Percentiles rank a stretch among this genome's conserved stretches.
These are phyloP conservation scores for Symbiodinium pilosum DNA, from an alignment of 73 alveolate genomes.

Conservation along the genomic window DNA sequence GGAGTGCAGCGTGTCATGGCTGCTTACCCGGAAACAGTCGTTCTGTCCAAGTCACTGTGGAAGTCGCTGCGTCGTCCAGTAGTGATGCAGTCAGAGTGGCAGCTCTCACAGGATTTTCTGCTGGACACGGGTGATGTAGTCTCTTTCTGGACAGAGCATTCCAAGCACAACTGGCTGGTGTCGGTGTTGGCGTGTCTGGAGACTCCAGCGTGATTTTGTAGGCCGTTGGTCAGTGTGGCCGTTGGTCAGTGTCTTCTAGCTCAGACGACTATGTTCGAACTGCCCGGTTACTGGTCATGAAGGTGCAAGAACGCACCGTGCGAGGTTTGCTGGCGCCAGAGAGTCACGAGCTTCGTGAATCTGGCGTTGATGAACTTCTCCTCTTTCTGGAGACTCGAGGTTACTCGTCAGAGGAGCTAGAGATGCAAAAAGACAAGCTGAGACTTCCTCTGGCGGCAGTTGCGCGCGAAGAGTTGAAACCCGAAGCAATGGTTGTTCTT, in stretches of 20 bases:
- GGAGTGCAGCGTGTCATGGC: background rate
- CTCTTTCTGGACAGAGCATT: constrained; percentile 28
- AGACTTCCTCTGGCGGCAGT: background rate
- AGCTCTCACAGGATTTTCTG: background rate
- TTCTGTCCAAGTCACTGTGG: background rate
- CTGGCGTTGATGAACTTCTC: background rate
- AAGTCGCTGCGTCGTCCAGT: background rate
- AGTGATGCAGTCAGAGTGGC: background rate
- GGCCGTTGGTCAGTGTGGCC: constrained; percentile 40
- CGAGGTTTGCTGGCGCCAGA: background rate
- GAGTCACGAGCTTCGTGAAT: background rate
- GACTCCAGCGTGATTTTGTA: background rate
- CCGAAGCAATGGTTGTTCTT: background rate
- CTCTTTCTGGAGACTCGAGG: background rate
- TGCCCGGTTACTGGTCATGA: background rate
- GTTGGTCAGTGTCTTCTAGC: background rate
- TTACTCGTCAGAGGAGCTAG: background rate
- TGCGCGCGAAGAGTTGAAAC: no score
- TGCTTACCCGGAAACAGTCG: background rate
- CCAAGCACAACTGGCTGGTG: constrained; percentile 22
- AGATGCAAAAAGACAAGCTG: background rate
- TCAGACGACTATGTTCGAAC: constrained; percentile 17
- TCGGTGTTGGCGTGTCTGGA: background rate
- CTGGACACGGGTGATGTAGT: background rate
- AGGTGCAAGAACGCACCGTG: background rate